Conservation (phyloP, 2,329 filamentous ascomycete species). For the Fusarium citri region DNA sequence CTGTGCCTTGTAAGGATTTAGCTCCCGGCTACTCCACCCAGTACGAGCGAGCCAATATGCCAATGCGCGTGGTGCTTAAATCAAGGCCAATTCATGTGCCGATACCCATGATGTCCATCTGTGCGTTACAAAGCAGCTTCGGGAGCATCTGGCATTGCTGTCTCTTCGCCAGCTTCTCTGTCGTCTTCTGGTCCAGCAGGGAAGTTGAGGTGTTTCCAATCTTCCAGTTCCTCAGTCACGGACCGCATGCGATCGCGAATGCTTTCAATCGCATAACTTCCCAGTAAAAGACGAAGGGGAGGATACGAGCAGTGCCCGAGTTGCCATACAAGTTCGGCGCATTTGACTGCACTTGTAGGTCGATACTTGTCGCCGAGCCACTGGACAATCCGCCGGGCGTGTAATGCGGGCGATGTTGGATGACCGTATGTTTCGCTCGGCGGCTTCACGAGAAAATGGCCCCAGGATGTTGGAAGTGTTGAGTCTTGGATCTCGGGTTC, state of each 20-base stretch:
- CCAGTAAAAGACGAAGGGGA: conserved; percentile 85
- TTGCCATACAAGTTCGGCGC: conserved; percentile 94
- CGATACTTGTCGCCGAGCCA: conserved; percentile 89
- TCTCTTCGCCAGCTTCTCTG: conserved; percentile 39
- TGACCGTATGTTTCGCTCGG: conserved; percentile 84
- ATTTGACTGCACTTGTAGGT: conserved; percentile 91
- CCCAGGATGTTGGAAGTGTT: conserved; percentile 79
- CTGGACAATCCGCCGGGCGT: conserved; percentile 90
- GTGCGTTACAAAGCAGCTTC: conserved; percentile 23
- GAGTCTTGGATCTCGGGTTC: conserved; percentile 70
- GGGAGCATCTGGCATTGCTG: conserved; percentile 16
- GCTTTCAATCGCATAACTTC: conserved; percentile 95
- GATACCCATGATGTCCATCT: conserved; percentile 2
- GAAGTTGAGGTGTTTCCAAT: conserved; percentile 90
- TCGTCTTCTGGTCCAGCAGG: conserved; percentile 50
- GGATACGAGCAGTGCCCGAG: conserved; percentile 95
- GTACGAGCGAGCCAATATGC: conserved; percentile 1
- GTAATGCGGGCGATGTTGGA: conserved; percentile 83
- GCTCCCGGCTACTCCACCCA: conserved; percentile 4
- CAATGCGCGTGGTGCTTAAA: background rate
- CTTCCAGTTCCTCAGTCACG: conserved; percentile 94
- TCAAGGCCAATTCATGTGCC: background rate
- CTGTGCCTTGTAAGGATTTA: conserved; percentile 22
- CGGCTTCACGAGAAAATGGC: conserved; percentile 91
- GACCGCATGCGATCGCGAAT: conserved; percentile 89